phyloP scores from a whole-genome alignment of 1,139 yeast species.

The Meyerozyma athensensis region DNA sequence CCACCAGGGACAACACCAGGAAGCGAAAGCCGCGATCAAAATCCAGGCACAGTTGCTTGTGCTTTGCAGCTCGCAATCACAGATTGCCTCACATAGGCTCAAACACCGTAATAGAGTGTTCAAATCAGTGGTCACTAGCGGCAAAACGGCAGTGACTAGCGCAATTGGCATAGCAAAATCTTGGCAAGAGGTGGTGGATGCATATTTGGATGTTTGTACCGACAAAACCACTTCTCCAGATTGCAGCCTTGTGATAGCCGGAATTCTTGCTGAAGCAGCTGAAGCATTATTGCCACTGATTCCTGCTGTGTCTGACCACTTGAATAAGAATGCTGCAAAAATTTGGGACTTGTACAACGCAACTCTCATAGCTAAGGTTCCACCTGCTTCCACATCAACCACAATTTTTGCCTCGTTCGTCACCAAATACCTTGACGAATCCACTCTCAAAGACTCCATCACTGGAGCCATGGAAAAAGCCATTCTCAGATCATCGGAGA shows the following conservation, averaged over 20 bases:
- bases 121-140: conserved; percentile 36
- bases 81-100: neutral
- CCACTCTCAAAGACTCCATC: conserved; percentile 37
- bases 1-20: conserved; percentile 10
- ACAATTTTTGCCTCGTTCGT: conserved; percentile 34
- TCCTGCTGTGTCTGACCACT: conserved; percentile 31
- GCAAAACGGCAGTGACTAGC: conserved; percentile 14
- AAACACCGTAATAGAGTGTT: conserved; percentile 38
- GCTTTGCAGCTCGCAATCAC: neutral
- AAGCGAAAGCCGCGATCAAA: conserved; percentile 10
- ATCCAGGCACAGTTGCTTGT: conserved; percentile 22
- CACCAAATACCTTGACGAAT: conserved; percentile 36
- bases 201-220: conserved; percentile 8
- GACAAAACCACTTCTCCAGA: conserved; percentile 8
- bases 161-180: neutral
- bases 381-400: conserved; percentile 23
- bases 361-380: conserved; percentile 42
- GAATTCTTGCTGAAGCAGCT: conserved; percentile 37
- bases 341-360: conserved; percentile 13
- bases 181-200: neutral
- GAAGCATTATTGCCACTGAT: conserved; percentile 33
- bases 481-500: conserved; percentile 77
- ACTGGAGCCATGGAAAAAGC: conserved; percentile 72
- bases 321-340: conserved; percentile 16
- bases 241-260: conserved; percentile 21